Base-by-base conservation (phyloP, 2,329 filamentous ascomycete species). In the Fusarium sp. region DNA sequence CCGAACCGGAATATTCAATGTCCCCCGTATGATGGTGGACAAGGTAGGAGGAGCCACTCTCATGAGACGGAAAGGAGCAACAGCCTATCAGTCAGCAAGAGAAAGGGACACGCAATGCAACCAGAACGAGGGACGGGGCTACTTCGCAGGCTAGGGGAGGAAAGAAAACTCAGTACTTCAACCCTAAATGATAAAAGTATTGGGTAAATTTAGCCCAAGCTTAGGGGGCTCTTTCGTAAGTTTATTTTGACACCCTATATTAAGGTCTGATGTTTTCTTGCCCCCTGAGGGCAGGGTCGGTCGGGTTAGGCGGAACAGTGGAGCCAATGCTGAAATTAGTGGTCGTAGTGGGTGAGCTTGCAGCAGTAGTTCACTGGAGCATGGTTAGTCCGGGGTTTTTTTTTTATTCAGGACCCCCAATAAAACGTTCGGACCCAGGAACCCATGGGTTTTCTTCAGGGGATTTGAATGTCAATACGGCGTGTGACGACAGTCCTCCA, bases 1-100 rank as follows among this genome's bases (percentile, higher is more conserved):
- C 61, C 66, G 67, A 75, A 71, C 62, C 57, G 74, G 68, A 76
- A 76, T 61, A 75, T 75, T 76, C 69, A 74, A 76, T 70, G 71
- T 65, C 67, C 74, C 69, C 62, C 66, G 68, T 67, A 65, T 66
- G 65, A 68, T 59, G 51, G 44, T 66, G 61, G 46, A 74, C 54
- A 63, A 67, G 64, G 64, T 54, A 72, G 60, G 67, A 74, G 59
- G 70, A 74, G 70, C 66, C 72, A 63, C 72, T 74, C 69, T 73
- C 71, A 73, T 57, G 56, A 59, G 60, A 51, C 35, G 31, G 48
- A 69, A 76, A 73, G 70, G 64, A 74, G 72, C 72, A 33, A 15
- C 31, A 57, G 49, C 58, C 37, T 60, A 60, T 66, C 63, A 60
- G 65, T 48, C 64, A 67, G 52, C 59, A 38, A 66, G n/a, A 67